Evolutionary conservation across 2,329 filamentous ascomycete species (phyloP), one percentile per base, ranked within the genome.

Genomic region (Trichoderma pleuroti): DNA sequence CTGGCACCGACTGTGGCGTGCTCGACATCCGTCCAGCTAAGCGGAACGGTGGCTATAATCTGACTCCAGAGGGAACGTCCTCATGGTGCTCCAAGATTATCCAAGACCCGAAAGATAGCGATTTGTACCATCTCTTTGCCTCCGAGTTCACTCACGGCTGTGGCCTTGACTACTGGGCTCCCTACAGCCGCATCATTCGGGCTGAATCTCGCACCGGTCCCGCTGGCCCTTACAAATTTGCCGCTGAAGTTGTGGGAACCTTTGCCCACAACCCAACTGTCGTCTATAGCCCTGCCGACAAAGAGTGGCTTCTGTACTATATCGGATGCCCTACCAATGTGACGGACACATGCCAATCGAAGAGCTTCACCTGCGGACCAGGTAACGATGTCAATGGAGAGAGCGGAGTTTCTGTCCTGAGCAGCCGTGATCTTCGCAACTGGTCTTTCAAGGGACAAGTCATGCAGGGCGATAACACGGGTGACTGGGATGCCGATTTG

Each of bases 21-120:
- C 78, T 86, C 0, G 83, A 86, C 68, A 77, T 86, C 3, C 77
- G 76, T 1, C 83, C 84, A 0, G 83, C 81, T 0, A 79, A 77
- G 5, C 75, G 79, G 42, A 75, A 77, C 56, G 80, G 79, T 0
- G 84, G 84, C 1, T 86, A 86, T 73, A 86, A 86, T 72, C 77
- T 82, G 68, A 85, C 84, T 14, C 72, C 65, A 5, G 76, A 74
- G 1, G 78, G 80, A 18, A 84, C 82, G 61, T 84, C 84, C 0
- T 85, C 84, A 0, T 86, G 84, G 85, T 83, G 84, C 16, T 82
- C 82, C 0, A 80, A 80, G 14, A 84, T 86, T 39, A 66, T 86
- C 0, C 82, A 82, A 49, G 85, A 86, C 63, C 81, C 76, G 0
- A 18, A 74, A 0, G 78, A 85, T 16, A 72, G 72, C 0, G 66